Conservation (phyloP, 345 rosid genomes). For the Eucalyptus erythrocorys region DNA sequence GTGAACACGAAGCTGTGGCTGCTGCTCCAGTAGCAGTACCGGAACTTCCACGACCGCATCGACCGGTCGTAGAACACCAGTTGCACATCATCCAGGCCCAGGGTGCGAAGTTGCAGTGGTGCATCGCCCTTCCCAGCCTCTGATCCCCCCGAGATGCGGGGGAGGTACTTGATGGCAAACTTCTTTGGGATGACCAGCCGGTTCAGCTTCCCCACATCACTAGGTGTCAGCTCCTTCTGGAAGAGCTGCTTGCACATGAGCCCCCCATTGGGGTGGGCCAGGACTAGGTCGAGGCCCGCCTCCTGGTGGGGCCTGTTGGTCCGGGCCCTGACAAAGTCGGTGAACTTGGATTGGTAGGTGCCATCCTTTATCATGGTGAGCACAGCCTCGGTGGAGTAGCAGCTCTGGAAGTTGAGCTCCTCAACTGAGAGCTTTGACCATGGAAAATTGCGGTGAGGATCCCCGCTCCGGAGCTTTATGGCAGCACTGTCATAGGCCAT, state of each 20-base stretch:
- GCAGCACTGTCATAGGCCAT: slow-evolving; percentile 65
- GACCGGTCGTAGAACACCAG: slow-evolving; percentile 44
- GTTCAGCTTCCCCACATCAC: slow-evolving; percentile 83
- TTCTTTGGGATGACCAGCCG: slow-evolving; percentile 84
- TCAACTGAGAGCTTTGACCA: slow-evolving; percentile 6
- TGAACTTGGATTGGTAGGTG: slow-evolving; percentile 43
- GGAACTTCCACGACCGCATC: slow-evolving; percentile 68
- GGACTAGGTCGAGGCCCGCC: neutral
- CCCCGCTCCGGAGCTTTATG: slow-evolving; percentile 33
- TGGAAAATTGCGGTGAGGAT: slow-evolving; percentile 26
- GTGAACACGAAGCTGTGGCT: slow-evolving; percentile 89
- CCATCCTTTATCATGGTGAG: slow-evolving; percentile 56
- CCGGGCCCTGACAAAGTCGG: slow-evolving; percentile 10
- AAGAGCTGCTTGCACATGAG: slow-evolving; percentile 32
- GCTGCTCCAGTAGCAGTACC: slow-evolving; percentile 87
- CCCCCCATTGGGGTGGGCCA: neutral
- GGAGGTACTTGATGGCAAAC: slow-evolving; percentile 46
- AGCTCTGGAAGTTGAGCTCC: slow-evolving; percentile 36
- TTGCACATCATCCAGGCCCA: slow-evolving; percentile 16
- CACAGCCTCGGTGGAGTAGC: slow-evolving; percentile 19
- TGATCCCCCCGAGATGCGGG: slow-evolving; percentile 7
- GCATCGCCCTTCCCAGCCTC: neutral
- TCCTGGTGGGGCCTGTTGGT: slow-evolving; percentile 1
- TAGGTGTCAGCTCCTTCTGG: slow-evolving; percentile 68
- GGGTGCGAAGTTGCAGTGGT: neutral